Conservation (phyloP, 2,329 filamentous ascomycete genomes). For the Diaporthe citrichinensis region DNA sequence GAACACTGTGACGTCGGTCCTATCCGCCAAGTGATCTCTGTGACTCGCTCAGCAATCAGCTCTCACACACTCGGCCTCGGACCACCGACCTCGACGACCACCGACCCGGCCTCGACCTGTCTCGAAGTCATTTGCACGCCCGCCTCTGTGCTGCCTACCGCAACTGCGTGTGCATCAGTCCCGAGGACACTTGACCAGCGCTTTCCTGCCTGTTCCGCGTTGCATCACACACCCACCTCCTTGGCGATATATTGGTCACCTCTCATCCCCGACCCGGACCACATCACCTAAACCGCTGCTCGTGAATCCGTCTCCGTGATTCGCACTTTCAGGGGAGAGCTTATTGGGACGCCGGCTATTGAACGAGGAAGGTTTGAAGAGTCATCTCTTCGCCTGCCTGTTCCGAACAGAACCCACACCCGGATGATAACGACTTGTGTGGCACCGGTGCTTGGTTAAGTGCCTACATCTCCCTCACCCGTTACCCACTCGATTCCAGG, state of each 20-base stretch:
- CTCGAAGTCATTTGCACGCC: constrained; percentile 38
- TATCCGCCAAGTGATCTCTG: constrained; percentile 30
- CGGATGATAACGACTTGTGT: constrained; percentile 58
- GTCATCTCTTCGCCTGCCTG: constrained; percentile 64
- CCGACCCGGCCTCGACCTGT: constrained; percentile 37
- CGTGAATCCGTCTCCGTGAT: not conserved
- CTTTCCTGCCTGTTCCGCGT: not conserved
- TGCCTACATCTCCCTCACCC: constrained; percentile 49
- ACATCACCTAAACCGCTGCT: not conserved
- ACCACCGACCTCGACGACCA: constrained; percentile 36
- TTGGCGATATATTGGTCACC: constrained; percentile 33
- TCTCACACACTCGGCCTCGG: constrained; percentile 32
- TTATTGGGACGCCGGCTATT: constrained; percentile 32
- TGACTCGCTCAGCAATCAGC: constrained; percentile 36
- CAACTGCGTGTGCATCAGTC: constrained; percentile 20
- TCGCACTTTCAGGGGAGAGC: constrained; percentile 1
- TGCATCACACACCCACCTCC: constrained; percentile 8
- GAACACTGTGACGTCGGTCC: constrained; percentile 38
- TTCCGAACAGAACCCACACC: constrained; percentile 54
- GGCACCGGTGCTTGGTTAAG: constrained; percentile 55
- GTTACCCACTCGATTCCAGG: constrained; percentile 49
- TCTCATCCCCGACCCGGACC: not conserved
- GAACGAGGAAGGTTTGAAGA: constrained; percentile 58
- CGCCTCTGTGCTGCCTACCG: constrained; percentile 32
- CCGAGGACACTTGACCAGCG: not conserved